Percentiles rank a stretch among this genome's conserved stretches.
These are phyloP conservation scores for Penicillium occitanis DNA, from an alignment of 2,329 filamentous ascomycete species.

Conservation along the genomic window DNA sequence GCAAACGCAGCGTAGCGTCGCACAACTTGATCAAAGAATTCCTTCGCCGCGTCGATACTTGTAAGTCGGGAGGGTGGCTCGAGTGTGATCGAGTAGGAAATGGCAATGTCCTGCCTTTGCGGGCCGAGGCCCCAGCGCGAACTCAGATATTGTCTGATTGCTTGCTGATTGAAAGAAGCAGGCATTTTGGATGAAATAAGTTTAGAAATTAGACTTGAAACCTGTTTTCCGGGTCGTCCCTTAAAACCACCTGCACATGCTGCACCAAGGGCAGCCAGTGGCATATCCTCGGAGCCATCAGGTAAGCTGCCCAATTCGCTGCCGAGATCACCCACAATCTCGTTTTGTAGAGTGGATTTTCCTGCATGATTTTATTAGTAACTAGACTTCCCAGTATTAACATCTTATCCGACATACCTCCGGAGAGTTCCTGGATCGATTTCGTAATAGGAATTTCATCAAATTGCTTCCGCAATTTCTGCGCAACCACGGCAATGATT, in stretches of 20 bases:
- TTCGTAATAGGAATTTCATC: slow-evolving; percentile 29
- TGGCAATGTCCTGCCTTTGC: slow-evolving; percentile 85
- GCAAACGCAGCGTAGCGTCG: slow-evolving; percentile 85
- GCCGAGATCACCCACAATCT: slow-evolving; percentile 46
- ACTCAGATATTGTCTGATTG: slow-evolving; percentile 91
- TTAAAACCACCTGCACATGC: slow-evolving; percentile 65
- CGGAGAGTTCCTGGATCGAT: slow-evolving; percentile 37
- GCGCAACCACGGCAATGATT: slow-evolving; percentile 37
- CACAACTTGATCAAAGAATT: slow-evolving; percentile 80
- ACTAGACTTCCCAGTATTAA: too few relatives aligned
- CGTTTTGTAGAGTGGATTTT: slow-evolving; percentile 48
- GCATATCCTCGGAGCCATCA: slow-evolving; percentile 42
- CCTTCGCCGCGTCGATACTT: slow-evolving; percentile 86
- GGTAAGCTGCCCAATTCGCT: slow-evolving; percentile 44
- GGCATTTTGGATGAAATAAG: slow-evolving; percentile 99
- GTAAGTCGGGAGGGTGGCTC: slow-evolving; percentile 86
- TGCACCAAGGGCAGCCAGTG: slow-evolving; percentile 34
- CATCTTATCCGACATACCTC: slow-evolving; percentile 24
- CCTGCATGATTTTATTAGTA: slow-evolving; percentile 27
- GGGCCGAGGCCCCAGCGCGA: slow-evolving; percentile 84
- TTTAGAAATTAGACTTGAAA: slow-evolving; percentile 84
- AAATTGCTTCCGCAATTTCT: slow-evolving; percentile 31
- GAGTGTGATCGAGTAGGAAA: slow-evolving; percentile 86
- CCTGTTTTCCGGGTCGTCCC: slow-evolving; percentile 95
- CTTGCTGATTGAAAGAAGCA: slow-evolving; percentile 97